Conservation (phyloP, 2,329 filamentous ascomycete species). For the Endothia cerciana region DNA sequence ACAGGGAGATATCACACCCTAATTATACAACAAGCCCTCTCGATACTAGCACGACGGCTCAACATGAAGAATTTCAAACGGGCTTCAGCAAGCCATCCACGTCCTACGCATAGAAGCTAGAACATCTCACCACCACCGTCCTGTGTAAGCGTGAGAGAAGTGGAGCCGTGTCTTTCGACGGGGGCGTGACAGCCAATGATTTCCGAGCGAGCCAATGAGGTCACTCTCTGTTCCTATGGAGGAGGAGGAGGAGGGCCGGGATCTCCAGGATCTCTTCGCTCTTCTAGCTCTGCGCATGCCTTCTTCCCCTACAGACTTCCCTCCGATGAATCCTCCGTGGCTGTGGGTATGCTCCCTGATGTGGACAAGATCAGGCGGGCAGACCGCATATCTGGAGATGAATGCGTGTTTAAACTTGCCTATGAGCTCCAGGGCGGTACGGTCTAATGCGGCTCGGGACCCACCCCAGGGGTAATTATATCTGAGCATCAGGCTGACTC, state of each 20-base stretch:
- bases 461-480: neutral
- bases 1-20: neutral
- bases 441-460: neutral
- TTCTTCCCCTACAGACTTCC: neutral
- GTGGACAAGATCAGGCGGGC: neutral
- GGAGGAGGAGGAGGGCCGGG: neutral
- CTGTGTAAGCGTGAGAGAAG: neutral
- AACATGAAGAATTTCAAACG: neutral
- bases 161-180: neutral
- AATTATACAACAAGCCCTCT: neutral
- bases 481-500: neutral
- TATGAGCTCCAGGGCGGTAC: neutral
- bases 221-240: neutral
- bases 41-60: neutral
- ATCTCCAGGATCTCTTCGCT: neutral
- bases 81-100: neutral
- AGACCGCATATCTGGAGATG: neutral
- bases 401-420: neutral
- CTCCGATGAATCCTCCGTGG: neutral
- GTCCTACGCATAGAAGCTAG: neutral
- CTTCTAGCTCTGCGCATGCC: neutral
- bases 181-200: neutral
- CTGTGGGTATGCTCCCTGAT: neutral
- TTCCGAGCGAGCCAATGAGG: constrained; percentile 1
- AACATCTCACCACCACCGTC: neutral